Percentiles rank a stretch among this genome's conserved stretches.
Conservation (phyloP, 495 filamentous ascomycete genomes). For the Choiromyces venosus region DNA sequence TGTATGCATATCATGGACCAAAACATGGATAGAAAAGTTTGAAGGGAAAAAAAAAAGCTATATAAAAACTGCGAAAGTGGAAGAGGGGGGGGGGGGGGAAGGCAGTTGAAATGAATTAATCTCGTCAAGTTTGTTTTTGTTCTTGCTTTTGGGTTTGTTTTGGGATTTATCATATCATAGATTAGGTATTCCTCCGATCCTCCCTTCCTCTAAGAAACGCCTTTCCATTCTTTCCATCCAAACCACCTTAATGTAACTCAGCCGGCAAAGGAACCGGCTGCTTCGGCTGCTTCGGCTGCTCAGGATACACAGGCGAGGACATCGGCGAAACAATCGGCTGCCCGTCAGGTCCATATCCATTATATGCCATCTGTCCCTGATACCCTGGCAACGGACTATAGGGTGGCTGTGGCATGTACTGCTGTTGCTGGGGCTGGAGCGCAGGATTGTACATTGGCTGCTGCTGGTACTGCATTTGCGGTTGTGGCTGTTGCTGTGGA, state of each 20-base stretch:
- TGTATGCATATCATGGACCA: not conserved
- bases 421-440: not conserved
- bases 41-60: not conserved
- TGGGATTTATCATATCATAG: too few species aligned
- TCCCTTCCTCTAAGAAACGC: not conserved
- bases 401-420: constrained; percentile 2
- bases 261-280: not conserved
- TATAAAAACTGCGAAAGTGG: not conserved
- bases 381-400: not conserved
- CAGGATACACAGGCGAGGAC: not conserved
- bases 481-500: not conserved
- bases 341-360: not conserved
- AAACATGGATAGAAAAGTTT: not conserved
- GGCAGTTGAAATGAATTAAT: not conserved
- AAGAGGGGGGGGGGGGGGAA: not conserved
- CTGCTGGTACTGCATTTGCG: not conserved
- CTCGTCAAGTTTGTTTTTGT: not conserved
- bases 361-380: not conserved
- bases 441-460: not conserved
- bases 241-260: not conserved
- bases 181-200: not conserved
- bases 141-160: too few species aligned
- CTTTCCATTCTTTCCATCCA: not conserved
- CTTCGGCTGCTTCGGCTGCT: not conserved
- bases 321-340: not conserved